These are phyloP conservation scores for Nemania abortiva DNA, from an alignment of 2,329 filamentous ascomycete genomes.

Conservation along the genomic window DNA sequence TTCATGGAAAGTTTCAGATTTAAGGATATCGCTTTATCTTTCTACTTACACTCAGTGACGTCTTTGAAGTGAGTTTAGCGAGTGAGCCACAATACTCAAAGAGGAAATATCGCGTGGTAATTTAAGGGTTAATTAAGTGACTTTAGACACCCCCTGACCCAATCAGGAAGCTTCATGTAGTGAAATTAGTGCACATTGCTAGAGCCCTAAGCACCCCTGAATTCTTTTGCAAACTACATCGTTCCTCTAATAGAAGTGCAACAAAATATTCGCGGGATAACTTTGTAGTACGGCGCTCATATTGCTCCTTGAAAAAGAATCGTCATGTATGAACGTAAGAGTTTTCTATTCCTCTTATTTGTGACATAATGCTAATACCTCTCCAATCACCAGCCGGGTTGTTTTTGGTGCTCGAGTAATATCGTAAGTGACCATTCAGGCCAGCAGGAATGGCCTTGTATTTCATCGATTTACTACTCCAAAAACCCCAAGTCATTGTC, in stretches of 20 bases:
- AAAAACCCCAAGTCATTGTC: background rate
- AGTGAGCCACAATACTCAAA: constrained; percentile 11
- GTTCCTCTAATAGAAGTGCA: too few relatives aligned
- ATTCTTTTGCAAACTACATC: too few relatives aligned
- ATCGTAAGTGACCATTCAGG: background rate
- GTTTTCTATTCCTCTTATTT: background rate
- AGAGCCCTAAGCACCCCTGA: constrained; percentile 2
- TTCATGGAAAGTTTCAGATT: background rate
- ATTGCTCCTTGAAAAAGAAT: background rate
- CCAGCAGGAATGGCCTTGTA: background rate
- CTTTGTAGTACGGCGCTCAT: background rate
- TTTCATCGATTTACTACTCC: background rate
- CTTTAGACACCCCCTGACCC: background rate
- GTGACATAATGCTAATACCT: background rate
- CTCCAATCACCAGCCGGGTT: background rate
- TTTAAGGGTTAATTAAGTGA: constrained; percentile 3
- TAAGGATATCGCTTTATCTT: background rate
- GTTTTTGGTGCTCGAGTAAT: background rate
- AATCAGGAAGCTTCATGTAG: background rate
- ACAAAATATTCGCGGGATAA: background rate
- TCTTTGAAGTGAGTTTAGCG: background rate
- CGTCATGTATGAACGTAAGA: background rate
- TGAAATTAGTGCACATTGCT: background rate
- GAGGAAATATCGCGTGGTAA: constrained; percentile 1
- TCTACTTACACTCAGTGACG: background rate